Evolutionary conservation across 352 stramenopile species (phyloP), one percentile per base, ranked within the genome.

Genomic region (Phytophthora melonis): DNA sequence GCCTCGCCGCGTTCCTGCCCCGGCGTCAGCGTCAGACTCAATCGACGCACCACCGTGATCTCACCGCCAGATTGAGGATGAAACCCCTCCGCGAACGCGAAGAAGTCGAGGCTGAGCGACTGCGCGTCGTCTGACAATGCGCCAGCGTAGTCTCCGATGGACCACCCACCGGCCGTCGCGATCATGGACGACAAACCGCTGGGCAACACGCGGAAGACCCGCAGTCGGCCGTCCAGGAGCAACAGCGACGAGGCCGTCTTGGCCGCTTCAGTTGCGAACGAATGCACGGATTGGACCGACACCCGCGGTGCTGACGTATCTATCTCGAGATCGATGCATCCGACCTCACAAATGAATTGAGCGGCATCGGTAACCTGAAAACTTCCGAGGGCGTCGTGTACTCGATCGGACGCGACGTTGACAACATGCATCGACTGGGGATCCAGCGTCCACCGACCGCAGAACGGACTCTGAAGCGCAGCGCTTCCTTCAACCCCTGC

Each of bases 141-240:
- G 2, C 47, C 47, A 8, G n/a, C 47, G 47, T 54, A 54, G 47
- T 54, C 47, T 54, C 47, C 47, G n/a, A 54, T 27, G 19, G 47
- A 54, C 41, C 47, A 54, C 16, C 47, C 47, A 27, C 47, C 47
- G 9, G 47, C n/a, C 19, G 47, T 54, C 19, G 47, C n/a, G 47
- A 54, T 54, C 47, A 27, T 54, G 47, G 47, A 54, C n/a, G 47
- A 54, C n/a, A 54, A 27, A 14, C 47, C 47, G 18, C 47, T 54
- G 47, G 47, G 47, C n/a, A 54, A 14, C 18, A 27, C 47, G 9
- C 47, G 47, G 19, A 54, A 54, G 9, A 54, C 47, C 1, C 47
- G 47, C 47, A 54, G 5, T 54, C 47, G 47, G 3, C 47, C n/a
- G n/a, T 54, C 47, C 9, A 27, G 19, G 18, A 54, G 18, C n/a